Base-by-base conservation (phyloP, 805 yeast genomes). In the Metschnikowia chrysomelidarum region DNA sequence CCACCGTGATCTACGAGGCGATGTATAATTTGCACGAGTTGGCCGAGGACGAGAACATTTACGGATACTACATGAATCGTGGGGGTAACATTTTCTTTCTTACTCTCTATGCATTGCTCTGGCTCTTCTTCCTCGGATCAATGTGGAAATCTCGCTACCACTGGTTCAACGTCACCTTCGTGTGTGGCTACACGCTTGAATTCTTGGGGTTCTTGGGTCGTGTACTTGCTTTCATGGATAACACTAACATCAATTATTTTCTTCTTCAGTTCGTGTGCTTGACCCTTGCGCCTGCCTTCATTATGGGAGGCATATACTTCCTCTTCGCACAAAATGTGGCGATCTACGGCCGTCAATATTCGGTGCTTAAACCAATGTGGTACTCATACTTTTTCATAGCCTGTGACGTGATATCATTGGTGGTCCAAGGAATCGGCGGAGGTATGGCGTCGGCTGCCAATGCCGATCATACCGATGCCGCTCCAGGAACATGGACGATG, bases 301-400 rank as follows among this genome's bases (percentile, higher is more conserved):
- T 63, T 10, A 65, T 65, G 71, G 71, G 56, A 2, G 71, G 69
- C 2, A 42, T 65, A 16, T 65, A 65, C 41, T 60, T 57, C 40
- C 27, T 63, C 5, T 62, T 65, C 44, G 69, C 68, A 4, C 69
- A 62, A 36, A 27, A 62, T 40, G 67, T 63, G 24, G 64, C 60
- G n/a, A 46, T 60, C 19, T 62, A 61, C 35, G 69, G 69, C 8
- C 40, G 64, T 32, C 50, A 53, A 20, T 65, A 53, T 38, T 59
- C 67, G 11, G 45, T 59, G 2, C 49, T 64, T 36, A 59, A 59
- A 33, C 71, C 71, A 2, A 52, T 64, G 54, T 62, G 67, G 67
- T 65, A 65, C 38, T 59, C 69, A 2, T 64, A 65, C 48, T 51
- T 64, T 18, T 65, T 65, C 40, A 59, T 65, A 32, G 51, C 61